Conservation (phyloP, 2,329 filamentous ascomycete species). For the Penicillium frequentans region DNA sequence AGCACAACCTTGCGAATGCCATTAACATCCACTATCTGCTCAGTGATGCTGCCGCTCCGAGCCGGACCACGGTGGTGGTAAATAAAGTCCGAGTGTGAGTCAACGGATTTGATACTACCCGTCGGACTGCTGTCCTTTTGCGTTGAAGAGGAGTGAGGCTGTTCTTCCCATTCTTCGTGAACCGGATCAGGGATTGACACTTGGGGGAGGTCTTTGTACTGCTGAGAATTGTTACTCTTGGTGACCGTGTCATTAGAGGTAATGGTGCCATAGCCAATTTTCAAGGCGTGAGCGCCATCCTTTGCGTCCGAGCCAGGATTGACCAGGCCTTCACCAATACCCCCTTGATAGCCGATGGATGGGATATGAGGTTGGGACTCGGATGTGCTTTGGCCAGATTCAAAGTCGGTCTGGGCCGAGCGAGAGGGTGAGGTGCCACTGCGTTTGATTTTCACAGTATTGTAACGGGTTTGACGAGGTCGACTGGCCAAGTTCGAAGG, state of each 20-base stretch:
- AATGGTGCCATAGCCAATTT: constrained; percentile 56
- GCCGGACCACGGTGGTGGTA: constrained; percentile 52
- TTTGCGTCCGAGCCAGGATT: constrained; percentile 58
- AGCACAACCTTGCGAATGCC: constrained; percentile 76
- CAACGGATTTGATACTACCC: constrained; percentile 24
- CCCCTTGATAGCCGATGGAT: constrained; percentile 47
- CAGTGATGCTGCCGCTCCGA: constrained; percentile 74
- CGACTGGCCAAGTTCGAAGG: constrained; percentile 63
- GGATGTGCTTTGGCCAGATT: constrained; percentile 45
- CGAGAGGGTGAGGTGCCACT: constrained; percentile 40
- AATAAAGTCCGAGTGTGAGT: constrained; percentile 21
- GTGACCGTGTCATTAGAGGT: constrained; percentile 26
- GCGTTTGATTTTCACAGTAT: constrained; percentile 66
- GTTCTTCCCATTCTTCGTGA: constrained; percentile 31
- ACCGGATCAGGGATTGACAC: constrained; percentile 35
- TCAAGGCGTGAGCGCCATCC: constrained; percentile 64
- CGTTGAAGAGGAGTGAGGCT: constrained; percentile 11
- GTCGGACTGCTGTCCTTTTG: constrained; percentile 23
- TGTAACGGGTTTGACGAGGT: constrained; percentile 62
- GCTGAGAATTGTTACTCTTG: constrained; percentile 22
- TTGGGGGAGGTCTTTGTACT: constrained; percentile 25
- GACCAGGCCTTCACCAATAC: constrained; percentile 56
- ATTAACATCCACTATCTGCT: constrained; percentile 72
- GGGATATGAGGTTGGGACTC: constrained; percentile 30
- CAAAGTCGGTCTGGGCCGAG: constrained; percentile 36